Percentiles rank a stretch among this genome's conserved stretches.
Evolutionary conservation across 495 filamentous ascomycete genomes (phyloP).

Genomic region (Penicillium robsamsonii): DNA sequence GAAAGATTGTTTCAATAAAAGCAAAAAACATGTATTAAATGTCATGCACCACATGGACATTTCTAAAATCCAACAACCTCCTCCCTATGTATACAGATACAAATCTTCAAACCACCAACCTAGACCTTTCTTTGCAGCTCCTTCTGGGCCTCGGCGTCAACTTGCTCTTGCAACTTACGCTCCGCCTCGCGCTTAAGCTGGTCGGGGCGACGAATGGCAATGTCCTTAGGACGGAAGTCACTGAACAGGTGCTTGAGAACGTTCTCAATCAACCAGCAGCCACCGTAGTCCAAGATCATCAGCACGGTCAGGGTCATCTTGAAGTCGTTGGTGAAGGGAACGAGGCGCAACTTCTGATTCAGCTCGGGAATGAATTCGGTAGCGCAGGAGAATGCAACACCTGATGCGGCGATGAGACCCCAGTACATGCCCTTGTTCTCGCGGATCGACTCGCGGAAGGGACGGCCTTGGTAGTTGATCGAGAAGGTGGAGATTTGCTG

Average conservation of each 20-base stretch:
- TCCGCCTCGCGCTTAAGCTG: conserved; percentile 76
- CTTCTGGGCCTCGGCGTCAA: conserved; percentile 54
- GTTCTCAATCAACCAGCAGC: conserved; percentile 87
- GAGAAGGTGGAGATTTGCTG: conserved; percentile 99
- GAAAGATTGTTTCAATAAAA: not conserved
- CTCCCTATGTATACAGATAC: conserved; percentile 29
- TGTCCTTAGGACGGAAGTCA: conserved; percentile 92
- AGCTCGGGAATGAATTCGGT: conserved; percentile 95
- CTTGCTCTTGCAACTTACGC: conserved; percentile 61
- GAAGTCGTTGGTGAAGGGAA: conserved; percentile 90
- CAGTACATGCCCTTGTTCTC: conserved; percentile 99
- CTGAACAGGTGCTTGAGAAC: conserved; percentile 83
- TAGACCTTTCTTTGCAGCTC: conserved; percentile 41
- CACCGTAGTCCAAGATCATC: conserved; percentile 87
- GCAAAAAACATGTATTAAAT: conserved; percentile 21
- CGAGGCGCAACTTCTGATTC: conserved; percentile 88
- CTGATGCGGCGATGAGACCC: conserved; percentile 84
- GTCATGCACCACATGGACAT: conserved; percentile 11
- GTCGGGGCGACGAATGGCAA: conserved; percentile 80
- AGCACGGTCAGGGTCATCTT: conserved; percentile 78
- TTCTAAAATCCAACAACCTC: conserved; percentile 20
- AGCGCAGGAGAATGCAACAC: conserved; percentile 90
- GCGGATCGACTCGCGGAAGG: conserved; percentile 91
- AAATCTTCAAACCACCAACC: conserved; percentile 13
- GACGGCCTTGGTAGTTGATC: conserved; percentile 98